Evolutionary conservation across 2,329 filamentous ascomycete genomes (phyloP), one percentile per base, ranked within the genome.

Genomic region (Alternaria brassicae): DNA sequence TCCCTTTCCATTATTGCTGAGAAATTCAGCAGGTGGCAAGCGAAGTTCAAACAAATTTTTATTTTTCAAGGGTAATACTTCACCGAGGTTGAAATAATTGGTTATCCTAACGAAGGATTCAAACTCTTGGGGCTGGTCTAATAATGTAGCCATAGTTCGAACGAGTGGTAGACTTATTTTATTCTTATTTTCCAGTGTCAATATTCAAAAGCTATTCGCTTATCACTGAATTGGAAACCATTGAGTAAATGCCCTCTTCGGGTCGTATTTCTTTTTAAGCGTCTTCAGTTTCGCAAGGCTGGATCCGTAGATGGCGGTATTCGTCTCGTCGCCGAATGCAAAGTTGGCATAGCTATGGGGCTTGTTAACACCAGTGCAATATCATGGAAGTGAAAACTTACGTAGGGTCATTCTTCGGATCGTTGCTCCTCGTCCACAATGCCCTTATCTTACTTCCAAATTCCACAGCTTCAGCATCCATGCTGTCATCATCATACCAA

Each of bases 401-500:
- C 68, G 68, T 67, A n/a, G 63, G 62, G 19, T 71, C 65, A 12
- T 50, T 56, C 15, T 53, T 63, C 3, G 65, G 53, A n/a, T 53
- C 50, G 7, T 13, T 25, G 2, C 48, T 58, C 34, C 57, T 62
- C 13, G 67, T 68, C 72, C 70, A 75, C 44, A 75, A 67, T 12
- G 70, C 68, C 36, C 76, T 63, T 3, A 77, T 68, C 15, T 62
- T 67, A 23, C 55, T 58, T 10, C 75, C 79, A 57, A 80, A 81
- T 2, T 32, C 60, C 34, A 72, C 32, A 1, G 79, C 80, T 37
- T 69, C 69, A 1, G 25, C 51, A 57, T 81, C 79, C 2, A 81
- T 62, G 4, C 63, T 61, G 0, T 70, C 58, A 53, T 79, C 75
- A 1, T 64, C 66, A 44, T 81, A 81, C 79, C 78, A 81, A 0